These are phyloP conservation scores for Plasmopara viticola DNA, from an alignment of 352 stramenopile species.

Conservation along the genomic window DNA sequence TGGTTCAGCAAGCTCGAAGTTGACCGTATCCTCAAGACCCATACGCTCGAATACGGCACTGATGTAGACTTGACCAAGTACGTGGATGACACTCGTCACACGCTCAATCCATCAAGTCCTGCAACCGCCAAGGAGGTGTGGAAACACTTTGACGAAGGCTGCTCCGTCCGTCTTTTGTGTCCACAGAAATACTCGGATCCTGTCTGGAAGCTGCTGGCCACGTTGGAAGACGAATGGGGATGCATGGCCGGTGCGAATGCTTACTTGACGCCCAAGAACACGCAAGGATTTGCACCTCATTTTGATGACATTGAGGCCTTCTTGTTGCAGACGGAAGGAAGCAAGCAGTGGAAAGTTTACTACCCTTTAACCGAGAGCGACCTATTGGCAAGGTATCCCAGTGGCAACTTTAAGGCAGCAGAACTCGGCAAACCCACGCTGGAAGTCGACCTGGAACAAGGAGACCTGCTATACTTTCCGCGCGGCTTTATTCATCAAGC, in stretches of 20 bases:
- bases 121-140: slow-evolving; percentile 65
- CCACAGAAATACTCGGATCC: slow-evolving; percentile 89
- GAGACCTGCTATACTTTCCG: slow-evolving; percentile 89
- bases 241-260: slow-evolving; percentile 93
- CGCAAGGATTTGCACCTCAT: slow-evolving; percentile 95
- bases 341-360: slow-evolving; percentile 92
- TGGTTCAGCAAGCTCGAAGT: slow-evolving; percentile 75
- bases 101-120: slow-evolving; percentile 49
- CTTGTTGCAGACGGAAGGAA: slow-evolving; percentile 90
- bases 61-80: slow-evolving; percentile 89
- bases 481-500: slow-evolving; percentile 88
- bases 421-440: slow-evolving; percentile 74
- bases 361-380: slow-evolving; percentile 41
- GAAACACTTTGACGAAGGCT: slow-evolving; percentile 80
- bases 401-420: slow-evolving; percentile 68
- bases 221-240: slow-evolving; percentile 91
- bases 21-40: slow-evolving; percentile 64
- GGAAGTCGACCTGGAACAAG: slow-evolving; percentile 75
- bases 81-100: slow-evolving; percentile 68
- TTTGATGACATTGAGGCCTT: slow-evolving; percentile 97
- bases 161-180: slow-evolving; percentile 88
- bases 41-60: slow-evolving; percentile 67
- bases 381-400: slow-evolving; percentile 60
- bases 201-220: slow-evolving; percentile 87
- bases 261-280: slow-evolving; percentile 90